A percentile compares a stretch with the other conserved stretches of the same genome.
Evolutionary conservation across 495 filamentous ascomycete species (phyloP).

Genomic region (Aspergillus sclerotiicarbonarius): DNA sequence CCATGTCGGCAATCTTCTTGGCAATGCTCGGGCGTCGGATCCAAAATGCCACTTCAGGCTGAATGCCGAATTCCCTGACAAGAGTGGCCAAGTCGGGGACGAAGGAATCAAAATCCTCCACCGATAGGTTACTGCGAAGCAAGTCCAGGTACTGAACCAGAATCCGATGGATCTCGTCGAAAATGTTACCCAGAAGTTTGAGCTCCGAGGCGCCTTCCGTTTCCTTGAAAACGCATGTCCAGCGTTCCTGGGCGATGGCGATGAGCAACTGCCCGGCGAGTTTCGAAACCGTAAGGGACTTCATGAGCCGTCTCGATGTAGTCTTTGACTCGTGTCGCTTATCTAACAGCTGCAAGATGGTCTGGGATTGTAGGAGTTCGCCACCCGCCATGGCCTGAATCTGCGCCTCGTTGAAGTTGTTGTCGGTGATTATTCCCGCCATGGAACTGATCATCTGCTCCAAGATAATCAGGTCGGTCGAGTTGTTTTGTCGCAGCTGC

Average conservation of each 20-base stretch:
- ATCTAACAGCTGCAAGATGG: conserved; percentile 72
- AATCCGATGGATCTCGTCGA: conserved; percentile 84
- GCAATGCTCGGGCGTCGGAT: conserved; percentile 72
- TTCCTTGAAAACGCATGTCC: conserved; percentile 72
- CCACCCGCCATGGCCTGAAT: conserved; percentile 84
- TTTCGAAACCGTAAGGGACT: conserved; percentile 65
- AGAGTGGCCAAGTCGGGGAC: conserved; percentile 75
- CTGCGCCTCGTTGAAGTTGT: conserved; percentile 82
- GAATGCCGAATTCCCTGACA: conserved; percentile 76
- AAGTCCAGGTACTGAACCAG: conserved; percentile 87
- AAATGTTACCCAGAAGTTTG: conserved; percentile 79
- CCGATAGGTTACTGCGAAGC: conserved; percentile 71
- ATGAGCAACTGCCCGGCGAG: conserved; percentile 78
- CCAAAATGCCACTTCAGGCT: conserved; percentile 82
- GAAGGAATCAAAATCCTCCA: conserved; percentile 74
- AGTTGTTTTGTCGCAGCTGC: conserved; percentile 76
- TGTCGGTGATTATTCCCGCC: conserved; percentile 84
- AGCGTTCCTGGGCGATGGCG: conserved; percentile 84
- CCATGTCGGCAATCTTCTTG: conserved; percentile 49
- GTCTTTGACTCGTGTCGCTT: conserved; percentile 66
- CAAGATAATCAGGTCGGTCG: conserved; percentile 82
- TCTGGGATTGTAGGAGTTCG: conserved; percentile 71
- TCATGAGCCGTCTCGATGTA: conserved; percentile 74
- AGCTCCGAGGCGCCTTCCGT: conserved; percentile 64
- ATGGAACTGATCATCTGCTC: conserved; percentile 86